phyloP scores from a whole-genome alignment of 1,284 basidiomycete genomes.

The Exobasidium cylindrosporum region DNA sequence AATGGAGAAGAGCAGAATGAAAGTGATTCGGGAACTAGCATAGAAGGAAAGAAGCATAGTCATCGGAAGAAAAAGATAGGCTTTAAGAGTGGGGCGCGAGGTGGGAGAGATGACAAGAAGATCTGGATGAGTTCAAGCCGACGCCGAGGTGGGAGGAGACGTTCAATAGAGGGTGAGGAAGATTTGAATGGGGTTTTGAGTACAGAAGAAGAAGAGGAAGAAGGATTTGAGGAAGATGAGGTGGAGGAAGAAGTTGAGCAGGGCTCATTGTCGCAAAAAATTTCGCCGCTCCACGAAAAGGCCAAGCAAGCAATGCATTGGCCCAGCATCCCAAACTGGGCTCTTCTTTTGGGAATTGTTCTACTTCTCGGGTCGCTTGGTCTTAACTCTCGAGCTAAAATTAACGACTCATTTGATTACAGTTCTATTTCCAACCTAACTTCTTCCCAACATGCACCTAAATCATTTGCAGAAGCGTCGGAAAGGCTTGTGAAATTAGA shows the following conservation, averaged over 20 bases:
- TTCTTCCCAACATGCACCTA: not conserved
- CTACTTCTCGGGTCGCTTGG: not conserved
- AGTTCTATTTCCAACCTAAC: not conserved
- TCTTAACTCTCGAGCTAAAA: not conserved
- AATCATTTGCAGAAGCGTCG: not conserved
- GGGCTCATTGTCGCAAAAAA: not conserved
- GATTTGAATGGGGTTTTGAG: no score
- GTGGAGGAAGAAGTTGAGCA: conserved; percentile 1
- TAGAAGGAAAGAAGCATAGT: conserved; percentile 10
- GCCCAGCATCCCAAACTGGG: not conserved
- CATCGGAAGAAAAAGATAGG: not conserved
- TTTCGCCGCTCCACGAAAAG: not conserved
- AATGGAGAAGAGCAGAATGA: conserved; percentile 7
- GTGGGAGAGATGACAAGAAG: conserved; percentile 17
- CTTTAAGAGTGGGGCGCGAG: conserved; percentile 9
- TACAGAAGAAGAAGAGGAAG: no score
- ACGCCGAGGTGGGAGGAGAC: not conserved
- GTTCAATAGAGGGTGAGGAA: not conserved
- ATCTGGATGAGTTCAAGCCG: conserved; percentile 10
- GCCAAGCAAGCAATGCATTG: not conserved
- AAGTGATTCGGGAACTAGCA: conserved; percentile 7
- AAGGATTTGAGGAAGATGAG: not conserved
- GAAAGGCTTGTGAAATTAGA: not conserved
- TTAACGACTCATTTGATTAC: not conserved
- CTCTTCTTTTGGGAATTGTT: not conserved